Evolutionary conservation across 257 asterid genomes (phyloP).

Genomic region (Solanum chiquidenum): DNA sequence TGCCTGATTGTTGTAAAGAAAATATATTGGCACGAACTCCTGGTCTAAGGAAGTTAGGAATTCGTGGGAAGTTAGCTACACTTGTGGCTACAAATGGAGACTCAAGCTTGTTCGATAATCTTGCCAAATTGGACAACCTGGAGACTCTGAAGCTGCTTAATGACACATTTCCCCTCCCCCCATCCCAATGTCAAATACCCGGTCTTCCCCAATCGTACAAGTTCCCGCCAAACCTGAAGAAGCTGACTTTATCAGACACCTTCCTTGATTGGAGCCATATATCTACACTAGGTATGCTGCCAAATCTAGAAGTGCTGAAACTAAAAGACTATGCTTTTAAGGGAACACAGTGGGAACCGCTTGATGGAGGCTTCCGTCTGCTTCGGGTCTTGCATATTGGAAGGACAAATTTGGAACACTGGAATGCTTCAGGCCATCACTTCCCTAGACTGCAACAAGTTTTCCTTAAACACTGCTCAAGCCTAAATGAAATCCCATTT

Average conservation of each 20-base stretch:
- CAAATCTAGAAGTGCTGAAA: slow-evolving; percentile 34
- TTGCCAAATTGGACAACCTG: slow-evolving; percentile 23
- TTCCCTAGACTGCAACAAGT: slow-evolving; percentile 27
- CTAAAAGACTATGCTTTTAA: slow-evolving; percentile 26
- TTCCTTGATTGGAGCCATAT: slow-evolving; percentile 27
- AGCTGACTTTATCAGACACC: slow-evolving; percentile 29
- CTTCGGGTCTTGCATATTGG: slow-evolving; percentile 29
- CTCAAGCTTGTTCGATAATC: slow-evolving; percentile 12
- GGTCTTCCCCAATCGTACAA: slow-evolving; percentile 25
- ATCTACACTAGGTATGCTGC: slow-evolving; percentile 24
- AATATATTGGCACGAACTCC: slow-evolving; percentile 28
- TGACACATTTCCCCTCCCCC: slow-evolving; percentile 21
- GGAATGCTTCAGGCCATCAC: slow-evolving; percentile 35
- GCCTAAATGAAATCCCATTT: slow-evolving; percentile 20
- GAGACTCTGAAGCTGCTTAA: slow-evolving; percentile 29
- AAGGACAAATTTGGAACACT: slow-evolving; percentile 21
- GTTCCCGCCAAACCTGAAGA: slow-evolving; percentile 35
- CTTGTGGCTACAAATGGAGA: slow-evolving; percentile 9
- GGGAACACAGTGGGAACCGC: slow-evolving; percentile 29
- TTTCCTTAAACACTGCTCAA: slow-evolving; percentile 11
- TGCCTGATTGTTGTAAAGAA: slow-evolving; percentile 30
- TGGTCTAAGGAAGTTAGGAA: slow-evolving; percentile 24
- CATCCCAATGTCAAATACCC: slow-evolving; percentile 14
- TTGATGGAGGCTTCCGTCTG: slow-evolving; percentile 27
- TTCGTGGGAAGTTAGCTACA: slow-evolving; percentile 17